Conservation (phyloP, 2,329 filamentous ascomycete species). For the Colletotrichum tabaci region DNA sequence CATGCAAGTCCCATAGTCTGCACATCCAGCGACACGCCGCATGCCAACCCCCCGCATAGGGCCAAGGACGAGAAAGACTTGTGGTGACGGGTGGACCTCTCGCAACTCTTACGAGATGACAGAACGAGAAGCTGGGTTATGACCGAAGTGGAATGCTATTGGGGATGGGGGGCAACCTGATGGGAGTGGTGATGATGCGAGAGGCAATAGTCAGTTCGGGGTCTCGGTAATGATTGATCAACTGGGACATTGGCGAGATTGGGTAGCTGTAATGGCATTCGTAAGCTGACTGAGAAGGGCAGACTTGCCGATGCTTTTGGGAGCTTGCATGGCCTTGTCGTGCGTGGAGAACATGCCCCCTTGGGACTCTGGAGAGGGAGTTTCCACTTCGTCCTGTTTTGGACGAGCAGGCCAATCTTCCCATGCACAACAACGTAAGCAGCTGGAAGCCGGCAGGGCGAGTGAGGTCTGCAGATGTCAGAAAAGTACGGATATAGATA, state of each 20-base stretch:
- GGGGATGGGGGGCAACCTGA: neutral
- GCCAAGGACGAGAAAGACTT: conserved; percentile 11
- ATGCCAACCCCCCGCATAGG: conserved; percentile 1
- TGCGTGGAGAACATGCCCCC: neutral
- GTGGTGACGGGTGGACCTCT: neutral
- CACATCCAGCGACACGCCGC: neutral
- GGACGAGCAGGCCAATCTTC: neutral
- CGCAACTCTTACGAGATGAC: neutral
- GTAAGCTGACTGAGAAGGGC: conserved; percentile 13
- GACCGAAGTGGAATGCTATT: conserved; percentile 4
- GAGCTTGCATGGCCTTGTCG: neutral
- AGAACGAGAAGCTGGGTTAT: neutral
- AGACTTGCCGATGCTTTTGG: conserved; percentile 21
- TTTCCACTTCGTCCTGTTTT: neutral
- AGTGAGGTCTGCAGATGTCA: neutral
- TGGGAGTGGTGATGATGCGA: neutral
- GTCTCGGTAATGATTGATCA: neutral
- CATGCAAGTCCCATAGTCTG: conserved; percentile 9
- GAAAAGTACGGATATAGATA: neutral
- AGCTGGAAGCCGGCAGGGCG: neutral
- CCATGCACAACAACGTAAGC: conserved; percentile 2
- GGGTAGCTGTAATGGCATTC: conserved; percentile 7
- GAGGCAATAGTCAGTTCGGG: neutral
- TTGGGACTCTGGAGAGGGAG: neutral
- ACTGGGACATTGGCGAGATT: conserved; percentile 22